phyloP scores from a whole-genome alignment of 1,284 basidiomycete genomes.

The Ceratobasidium sp. region DNA sequence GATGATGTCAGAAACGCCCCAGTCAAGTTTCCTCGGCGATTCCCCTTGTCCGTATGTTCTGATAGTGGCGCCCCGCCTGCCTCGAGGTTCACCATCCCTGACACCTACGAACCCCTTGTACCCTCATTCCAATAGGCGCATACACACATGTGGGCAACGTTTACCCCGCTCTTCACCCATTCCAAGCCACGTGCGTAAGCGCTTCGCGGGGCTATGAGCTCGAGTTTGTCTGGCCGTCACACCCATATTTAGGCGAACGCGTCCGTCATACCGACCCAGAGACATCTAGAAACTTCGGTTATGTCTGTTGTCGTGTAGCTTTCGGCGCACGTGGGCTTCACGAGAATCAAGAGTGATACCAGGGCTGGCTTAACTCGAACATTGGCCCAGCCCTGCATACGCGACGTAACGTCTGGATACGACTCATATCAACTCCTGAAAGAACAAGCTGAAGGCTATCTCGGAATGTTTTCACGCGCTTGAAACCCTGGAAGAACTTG shows the following conservation, averaged over 20 bases:
- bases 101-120: background rate
- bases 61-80: background rate
- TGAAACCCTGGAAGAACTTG: too few relatives aligned
- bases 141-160: background rate
- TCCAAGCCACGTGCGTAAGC: background rate
- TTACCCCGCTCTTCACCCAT: background rate
- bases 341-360: too few relatives aligned
- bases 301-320: background rate
- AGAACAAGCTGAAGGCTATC: too few relatives aligned
- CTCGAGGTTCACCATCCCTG: background rate
- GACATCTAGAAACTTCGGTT: background rate
- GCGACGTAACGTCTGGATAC: too few relatives aligned
- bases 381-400: too few relatives aligned
- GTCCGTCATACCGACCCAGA: background rate
- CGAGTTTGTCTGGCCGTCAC: background rate
- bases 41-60: background rate
- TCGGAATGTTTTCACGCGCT: too few relatives aligned
- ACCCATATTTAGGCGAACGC: background rate
- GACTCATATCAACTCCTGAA: too few relatives aligned
- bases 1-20: conserved; percentile 46
- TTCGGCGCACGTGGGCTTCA: too few relatives aligned
- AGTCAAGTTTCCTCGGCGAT: conserved; percentile 5
- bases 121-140: background rate
- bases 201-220: background rate
- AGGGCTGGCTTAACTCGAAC: too few relatives aligned